Conservation (phyloP, 352 stramenopile genomes). For the Elongisporangium senticosum region DNA sequence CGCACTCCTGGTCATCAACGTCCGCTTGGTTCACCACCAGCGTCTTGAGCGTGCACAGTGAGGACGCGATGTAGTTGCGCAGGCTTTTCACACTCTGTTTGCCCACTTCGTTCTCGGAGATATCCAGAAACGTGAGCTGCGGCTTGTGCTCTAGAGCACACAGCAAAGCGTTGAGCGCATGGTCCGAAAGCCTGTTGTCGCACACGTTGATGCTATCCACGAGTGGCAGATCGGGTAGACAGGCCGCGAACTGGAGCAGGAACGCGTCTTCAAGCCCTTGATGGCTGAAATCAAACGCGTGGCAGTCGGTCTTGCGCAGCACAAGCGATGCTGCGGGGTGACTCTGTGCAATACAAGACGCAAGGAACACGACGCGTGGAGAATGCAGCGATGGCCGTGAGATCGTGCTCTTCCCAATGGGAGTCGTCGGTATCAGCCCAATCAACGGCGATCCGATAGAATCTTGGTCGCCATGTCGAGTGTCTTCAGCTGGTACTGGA, state of each 20-base stretch:
- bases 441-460: not conserved
- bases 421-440: slow-evolving; percentile 14
- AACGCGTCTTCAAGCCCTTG: slow-evolving; percentile 60
- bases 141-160: slow-evolving; percentile 64
- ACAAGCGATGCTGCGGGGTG: slow-evolving; percentile 42
- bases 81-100: slow-evolving; percentile 33
- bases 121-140: slow-evolving; percentile 48
- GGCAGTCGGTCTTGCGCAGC: slow-evolving; percentile 37
- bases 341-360: slow-evolving; percentile 34
- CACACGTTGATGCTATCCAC: slow-evolving; percentile 63
- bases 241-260: slow-evolving; percentile 50
- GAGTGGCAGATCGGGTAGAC: slow-evolving; percentile 51
- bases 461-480: not conserved
- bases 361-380: slow-evolving; percentile 43
- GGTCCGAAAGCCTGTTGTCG: slow-evolving; percentile 53
- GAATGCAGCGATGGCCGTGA: slow-evolving; percentile 28
- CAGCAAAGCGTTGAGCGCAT: slow-evolving; percentile 41
- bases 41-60: slow-evolving; percentile 49
- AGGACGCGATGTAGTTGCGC: slow-evolving; percentile 55
- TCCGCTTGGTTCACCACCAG: slow-evolving; percentile 49
- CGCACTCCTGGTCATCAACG: slow-evolving; percentile 62
- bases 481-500: not conserved
- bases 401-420: slow-evolving; percentile 1
- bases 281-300: slow-evolving; percentile 49
- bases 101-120: slow-evolving; percentile 59